phyloP scores from a whole-genome alignment of 2,329 filamentous ascomycete species.

The Teratosphaeriaceae sp. region DNA sequence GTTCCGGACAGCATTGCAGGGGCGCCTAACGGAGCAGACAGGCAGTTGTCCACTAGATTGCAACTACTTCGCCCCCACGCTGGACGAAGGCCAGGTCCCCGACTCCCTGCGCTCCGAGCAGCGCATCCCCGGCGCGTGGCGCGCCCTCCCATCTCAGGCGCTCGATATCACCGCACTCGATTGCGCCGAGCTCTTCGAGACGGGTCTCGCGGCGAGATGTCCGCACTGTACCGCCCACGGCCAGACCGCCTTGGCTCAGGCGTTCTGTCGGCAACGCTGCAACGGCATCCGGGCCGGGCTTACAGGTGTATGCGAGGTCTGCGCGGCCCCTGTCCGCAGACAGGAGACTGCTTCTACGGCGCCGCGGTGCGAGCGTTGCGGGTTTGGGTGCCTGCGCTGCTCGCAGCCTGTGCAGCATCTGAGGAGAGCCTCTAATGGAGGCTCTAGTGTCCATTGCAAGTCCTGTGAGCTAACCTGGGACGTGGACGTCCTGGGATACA shows the following conservation, averaged over 20 bases:
- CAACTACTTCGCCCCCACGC: constrained; percentile 26
- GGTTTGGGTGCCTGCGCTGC: constrained; percentile 38
- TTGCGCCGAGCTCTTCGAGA: constrained; percentile 11
- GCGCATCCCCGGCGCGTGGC: constrained; percentile 36
- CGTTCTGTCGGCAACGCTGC: constrained; percentile 11
- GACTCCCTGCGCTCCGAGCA: constrained; percentile 35
- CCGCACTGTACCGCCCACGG: constrained; percentile 25
- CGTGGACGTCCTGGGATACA: constrained; percentile 34
- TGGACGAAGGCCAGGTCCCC: constrained; percentile 28
- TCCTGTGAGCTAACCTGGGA: constrained; percentile 30
- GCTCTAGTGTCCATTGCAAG: constrained; percentile 22
- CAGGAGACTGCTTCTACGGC: neutral
- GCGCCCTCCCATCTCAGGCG: constrained; percentile 20
- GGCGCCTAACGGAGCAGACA: constrained; percentile 14
- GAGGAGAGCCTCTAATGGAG: neutral
- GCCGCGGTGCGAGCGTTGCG: constrained; percentile 35
- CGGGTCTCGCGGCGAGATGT: constrained; percentile 29
- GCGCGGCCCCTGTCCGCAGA: constrained; percentile 13
- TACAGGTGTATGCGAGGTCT: constrained; percentile 9
- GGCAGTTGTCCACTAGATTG: constrained; percentile 24
- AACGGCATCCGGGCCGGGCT: constrained; percentile 5
- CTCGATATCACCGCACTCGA: constrained; percentile 9
- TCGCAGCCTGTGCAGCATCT: constrained; percentile 17
- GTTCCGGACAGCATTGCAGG: constrained; percentile 20
- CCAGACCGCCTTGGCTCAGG: neutral